Percentiles rank a stretch among this genome's conserved stretches.
These are phyloP conservation scores for Cyclotella choctawhatcheeana DNA, from an alignment of 108 stramenopile species.

Conservation along the genomic window DNA sequence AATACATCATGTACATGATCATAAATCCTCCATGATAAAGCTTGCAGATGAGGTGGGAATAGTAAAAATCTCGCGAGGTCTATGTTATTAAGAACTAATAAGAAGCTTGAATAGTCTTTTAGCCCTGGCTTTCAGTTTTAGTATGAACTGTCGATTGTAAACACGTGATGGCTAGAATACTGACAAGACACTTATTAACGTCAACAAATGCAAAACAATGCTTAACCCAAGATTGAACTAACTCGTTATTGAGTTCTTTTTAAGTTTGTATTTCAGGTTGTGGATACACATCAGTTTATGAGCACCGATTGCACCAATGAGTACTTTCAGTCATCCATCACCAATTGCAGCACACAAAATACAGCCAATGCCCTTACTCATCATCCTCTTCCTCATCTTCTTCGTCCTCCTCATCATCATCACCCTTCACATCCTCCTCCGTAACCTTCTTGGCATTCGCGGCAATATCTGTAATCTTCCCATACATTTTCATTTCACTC, in stretches of 20 bases:
- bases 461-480: conserved; percentile 52
- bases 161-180: no score
- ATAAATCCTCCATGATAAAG: no score
- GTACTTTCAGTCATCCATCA: neutral
- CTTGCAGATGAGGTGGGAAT: no score
- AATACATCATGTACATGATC: no score
- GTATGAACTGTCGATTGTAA: neutral
- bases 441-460: conserved; percentile 33
- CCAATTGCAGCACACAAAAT: neutral
- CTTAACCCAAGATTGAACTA: no score
- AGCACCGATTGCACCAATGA: no score
- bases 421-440: conserved; percentile 31
- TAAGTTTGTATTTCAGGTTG: no score
- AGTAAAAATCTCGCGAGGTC: conserved; percentile 1
- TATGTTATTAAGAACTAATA: neutral
- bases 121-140: no score
- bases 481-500: conserved; percentile 60
- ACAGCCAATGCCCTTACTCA: neutral
- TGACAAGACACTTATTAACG: no score
- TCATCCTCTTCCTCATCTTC: neutral
- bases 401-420: conserved; percentile 20
- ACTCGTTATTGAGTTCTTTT: no score
- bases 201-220: no score
- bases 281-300: no score
- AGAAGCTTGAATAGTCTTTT: neutral